Conservation (phyloP, 495 filamentous ascomycete species). For the Penicillium lividum region DNA sequence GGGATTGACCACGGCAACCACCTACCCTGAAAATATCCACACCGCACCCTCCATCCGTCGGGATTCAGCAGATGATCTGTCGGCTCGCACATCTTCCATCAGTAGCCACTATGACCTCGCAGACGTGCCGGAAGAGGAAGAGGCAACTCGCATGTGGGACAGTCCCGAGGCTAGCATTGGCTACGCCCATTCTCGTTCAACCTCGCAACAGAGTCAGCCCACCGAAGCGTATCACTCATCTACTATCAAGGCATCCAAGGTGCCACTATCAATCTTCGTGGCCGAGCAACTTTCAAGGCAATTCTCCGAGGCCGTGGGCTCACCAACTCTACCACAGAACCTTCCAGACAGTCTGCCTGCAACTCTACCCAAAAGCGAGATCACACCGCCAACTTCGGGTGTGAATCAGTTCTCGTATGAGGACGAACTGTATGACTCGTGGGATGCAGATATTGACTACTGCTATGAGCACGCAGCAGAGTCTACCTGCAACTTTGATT, state of each 20-base stretch:
- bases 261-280: conserved; percentile 34
- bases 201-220: conserved; percentile 20
- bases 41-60: conserved; percentile 28
- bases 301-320: conserved; percentile 42
- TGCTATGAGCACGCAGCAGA: conserved; percentile 91
- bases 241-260: conserved; percentile 20
- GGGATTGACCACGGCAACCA: conserved; percentile 31
- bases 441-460: conserved; percentile 95
- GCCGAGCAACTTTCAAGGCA: conserved; percentile 37
- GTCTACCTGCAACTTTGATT: conserved; percentile 87
- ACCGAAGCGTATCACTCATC: conserved; percentile 10
- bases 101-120: conserved; percentile 52
- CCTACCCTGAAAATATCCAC: conserved; percentile 38
- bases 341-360: conserved; percentile 15
- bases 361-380: conserved; percentile 12
- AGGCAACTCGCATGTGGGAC: conserved; percentile 36
- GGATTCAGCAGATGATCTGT: conserved; percentile 47
- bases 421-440: conserved; percentile 58
- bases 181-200: conserved; percentile 20
- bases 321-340: conserved; percentile 41
- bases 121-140: conserved; percentile 77
- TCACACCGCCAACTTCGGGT: conserved; percentile 17
- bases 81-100: conserved; percentile 48
- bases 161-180: conserved; percentile 27
- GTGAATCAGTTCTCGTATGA: conserved; percentile 27